Percentiles rank a stretch among this genome's conserved stretches.
These are phyloP conservation scores for Lasiodiplodia hormozganensis DNA, from an alignment of 2,329 filamentous ascomycete species.

Conservation along the genomic window DNA sequence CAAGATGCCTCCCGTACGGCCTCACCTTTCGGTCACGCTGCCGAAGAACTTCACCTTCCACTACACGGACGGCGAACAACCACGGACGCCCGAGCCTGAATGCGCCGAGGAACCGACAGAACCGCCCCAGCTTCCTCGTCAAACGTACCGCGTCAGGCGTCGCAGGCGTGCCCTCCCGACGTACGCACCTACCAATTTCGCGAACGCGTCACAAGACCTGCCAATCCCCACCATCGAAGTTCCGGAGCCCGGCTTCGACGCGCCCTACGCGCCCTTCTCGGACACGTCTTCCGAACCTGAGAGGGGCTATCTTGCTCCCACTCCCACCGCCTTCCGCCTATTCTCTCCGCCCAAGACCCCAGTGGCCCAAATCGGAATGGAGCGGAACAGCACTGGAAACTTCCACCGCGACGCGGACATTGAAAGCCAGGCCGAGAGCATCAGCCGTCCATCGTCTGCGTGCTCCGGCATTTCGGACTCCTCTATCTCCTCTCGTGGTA, in stretches of 20 bases:
- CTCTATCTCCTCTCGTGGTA: conserved; percentile 66
- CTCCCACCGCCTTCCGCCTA: conserved; percentile 44
- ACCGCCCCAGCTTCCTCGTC: conserved; percentile 54
- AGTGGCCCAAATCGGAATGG: conserved; percentile 47
- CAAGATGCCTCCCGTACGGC: conserved; percentile 50
- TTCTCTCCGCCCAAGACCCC: conserved; percentile 59
- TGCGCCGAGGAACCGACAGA: conserved; percentile 43
- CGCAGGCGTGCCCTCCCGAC: conserved; percentile 48
- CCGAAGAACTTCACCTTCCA: conserved; percentile 59
- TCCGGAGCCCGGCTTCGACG: conserved; percentile 45
- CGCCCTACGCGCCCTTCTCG: conserved; percentile 30
- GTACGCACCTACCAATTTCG: conserved; percentile 34
- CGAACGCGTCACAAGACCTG: conserved; percentile 38
- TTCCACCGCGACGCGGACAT: conserved; percentile 43
- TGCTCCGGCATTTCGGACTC: conserved; percentile 68
- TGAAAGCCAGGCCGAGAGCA: conserved; percentile 49
- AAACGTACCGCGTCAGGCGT: conserved; percentile 57
- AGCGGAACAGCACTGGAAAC: conserved; percentile 38
- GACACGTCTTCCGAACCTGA: conserved; percentile 41
- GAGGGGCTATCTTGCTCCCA: conserved; percentile 52
- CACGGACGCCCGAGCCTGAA: conserved; percentile 55
- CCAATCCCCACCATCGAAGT: conserved; percentile 60
- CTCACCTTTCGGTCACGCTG: conserved; percentile 57
- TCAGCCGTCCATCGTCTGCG: conserved; percentile 63
- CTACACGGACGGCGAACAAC: conserved; percentile 53